Conservation (phyloP, 2,329 filamentous ascomycete genomes). For the Neospermospora avenae region DNA sequence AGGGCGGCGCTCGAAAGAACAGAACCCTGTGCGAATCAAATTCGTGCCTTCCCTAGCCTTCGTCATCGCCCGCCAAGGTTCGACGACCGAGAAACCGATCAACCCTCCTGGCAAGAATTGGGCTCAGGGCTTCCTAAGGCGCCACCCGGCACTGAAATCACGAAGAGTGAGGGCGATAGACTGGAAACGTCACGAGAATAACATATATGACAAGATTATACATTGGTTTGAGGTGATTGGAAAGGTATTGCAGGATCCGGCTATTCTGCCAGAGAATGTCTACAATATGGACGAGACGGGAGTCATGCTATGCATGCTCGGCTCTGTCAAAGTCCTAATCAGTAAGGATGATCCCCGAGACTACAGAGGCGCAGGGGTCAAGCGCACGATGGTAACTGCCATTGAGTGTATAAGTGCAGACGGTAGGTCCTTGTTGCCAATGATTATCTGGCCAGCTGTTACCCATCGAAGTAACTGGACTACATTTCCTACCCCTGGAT, state of each 20-base stretch:
- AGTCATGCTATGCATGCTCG: slow-evolving; percentile 19
- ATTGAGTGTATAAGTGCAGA: slow-evolving; percentile 25
- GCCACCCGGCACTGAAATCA: slow-evolving; percentile 23
- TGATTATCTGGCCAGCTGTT: slow-evolving; percentile 32
- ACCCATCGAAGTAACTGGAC: too few relatives aligned
- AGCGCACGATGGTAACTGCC: slow-evolving; percentile 24
- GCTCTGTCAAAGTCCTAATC: slow-evolving; percentile 34
- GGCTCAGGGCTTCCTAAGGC: too few relatives aligned
- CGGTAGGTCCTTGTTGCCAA: slow-evolving; percentile 26
- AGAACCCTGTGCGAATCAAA: slow-evolving; percentile 19
- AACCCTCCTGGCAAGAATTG: slow-evolving; percentile 24
- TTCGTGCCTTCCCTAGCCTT: slow-evolving; percentile 14
- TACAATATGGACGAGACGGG: too few relatives aligned
- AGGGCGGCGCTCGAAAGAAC: slow-evolving; percentile 30
- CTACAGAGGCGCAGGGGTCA: slow-evolving; percentile 29
- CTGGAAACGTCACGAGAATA: slow-evolving; percentile 18
- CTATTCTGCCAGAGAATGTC: slow-evolving; percentile 20
- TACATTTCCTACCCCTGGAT: slow-evolving; percentile 30
- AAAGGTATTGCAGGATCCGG: slow-evolving; percentile 18
- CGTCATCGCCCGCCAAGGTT: slow-evolving; percentile 15
- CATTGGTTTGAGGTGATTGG: slow-evolving; percentile 34
- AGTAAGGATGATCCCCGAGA: slow-evolving; percentile 27
- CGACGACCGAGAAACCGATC: slow-evolving; percentile 11
- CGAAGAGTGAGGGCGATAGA: slow-evolving; percentile 19
- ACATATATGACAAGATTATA: slow-evolving; percentile 31